Conservation (phyloP, 2,329 filamentous ascomycete genomes). For the Coniochaeta prunicola region DNA sequence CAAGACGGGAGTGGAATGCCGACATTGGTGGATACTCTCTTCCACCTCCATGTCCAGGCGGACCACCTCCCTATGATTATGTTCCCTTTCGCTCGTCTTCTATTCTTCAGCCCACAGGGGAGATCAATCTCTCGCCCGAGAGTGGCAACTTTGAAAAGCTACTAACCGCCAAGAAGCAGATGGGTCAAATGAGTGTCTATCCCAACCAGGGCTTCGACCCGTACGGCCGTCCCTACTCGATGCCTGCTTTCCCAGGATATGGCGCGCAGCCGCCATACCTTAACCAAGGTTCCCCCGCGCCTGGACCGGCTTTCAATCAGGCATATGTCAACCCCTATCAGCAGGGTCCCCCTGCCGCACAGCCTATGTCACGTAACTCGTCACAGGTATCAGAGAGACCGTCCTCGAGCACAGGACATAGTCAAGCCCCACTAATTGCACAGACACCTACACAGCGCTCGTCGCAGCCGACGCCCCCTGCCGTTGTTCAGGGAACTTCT, state of each 20-base stretch:
- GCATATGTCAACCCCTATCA: conserved; percentile 33
- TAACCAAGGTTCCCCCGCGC: conserved; percentile 29
- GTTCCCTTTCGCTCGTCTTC: conserved; percentile 19
- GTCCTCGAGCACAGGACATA: conserved; percentile 59
- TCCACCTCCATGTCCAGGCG: conserved; percentile 13
- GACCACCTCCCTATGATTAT: conserved; percentile 16
- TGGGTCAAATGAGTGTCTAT: conserved; percentile 2
- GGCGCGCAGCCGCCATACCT: conserved; percentile 38
- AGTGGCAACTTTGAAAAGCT: conserved; percentile 64
- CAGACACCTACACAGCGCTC: conserved; percentile 56
- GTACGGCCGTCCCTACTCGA: conserved; percentile 4
- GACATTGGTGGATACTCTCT: conserved; percentile 14
- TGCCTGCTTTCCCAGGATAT: conserved; percentile 27
- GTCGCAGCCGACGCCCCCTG: conserved; percentile 41
- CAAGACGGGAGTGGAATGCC: conserved; percentile 13
- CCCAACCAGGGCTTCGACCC: background rate
- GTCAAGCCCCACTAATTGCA: conserved; percentile 51
- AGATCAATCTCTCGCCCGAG: conserved; percentile 59
- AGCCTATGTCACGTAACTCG: conserved; percentile 77
- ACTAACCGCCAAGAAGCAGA: conserved; percentile 67
- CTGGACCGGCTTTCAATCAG: conserved; percentile 44
- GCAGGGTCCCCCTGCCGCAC: conserved; percentile 35
- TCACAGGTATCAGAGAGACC: conserved; percentile 69
- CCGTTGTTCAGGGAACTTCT: conserved; percentile 37
- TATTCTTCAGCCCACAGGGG: conserved; percentile 18